Base-by-base conservation (phyloP, 331 rosid genomes). In the Telfairia occidentalis region DNA sequence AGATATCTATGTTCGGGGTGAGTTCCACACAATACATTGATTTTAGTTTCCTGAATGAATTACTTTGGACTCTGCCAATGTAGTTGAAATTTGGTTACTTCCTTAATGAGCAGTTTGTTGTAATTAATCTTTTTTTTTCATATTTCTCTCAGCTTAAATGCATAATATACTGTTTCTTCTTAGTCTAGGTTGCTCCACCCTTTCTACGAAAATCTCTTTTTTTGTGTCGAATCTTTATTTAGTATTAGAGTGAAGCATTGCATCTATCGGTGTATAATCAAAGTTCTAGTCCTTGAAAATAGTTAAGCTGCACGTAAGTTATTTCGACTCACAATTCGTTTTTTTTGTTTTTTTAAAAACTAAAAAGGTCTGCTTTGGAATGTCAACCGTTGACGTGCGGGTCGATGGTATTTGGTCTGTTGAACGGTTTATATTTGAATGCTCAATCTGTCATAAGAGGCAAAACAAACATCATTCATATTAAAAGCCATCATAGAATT, bases 1-100 rank as follows among this genome's bases (percentile, higher is more conserved):
- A 82, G 73, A 85, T 85, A 48, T 81, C 88, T 1, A 85, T 85
- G 88, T 85, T 85, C 38, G 88, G 86, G 78, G 88, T 85, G 64
- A 77, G 88, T 48, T 10, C 26, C 9, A 9, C 11, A 43, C 21
- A 64, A 24, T n/a, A 13, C 35, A 7, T 29, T 16, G 1, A 74
- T 69, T 60, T 18, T 35, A 6, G 40, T 35, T 54, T 70, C 42
- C 42, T 70, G 26, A 46, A 46, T 70, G 16, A 46, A n/a, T 18
- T 63, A 18, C 46, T 32, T n/a, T 61, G 24, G 24, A 5, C 24
- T 5, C 9, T 7, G 37, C 24, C 0, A 12, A 2, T 61, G 45
- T 32, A 32, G 43, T 61, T 60, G 23, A 13, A 29, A 10, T 23
- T 59, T 59, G 24, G 66, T 32, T 30, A 32, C 45, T 61, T 16